Conservation (phyloP, 2,329 filamentous ascomycete genomes). For the Fusarium phyllophilum region DNA sequence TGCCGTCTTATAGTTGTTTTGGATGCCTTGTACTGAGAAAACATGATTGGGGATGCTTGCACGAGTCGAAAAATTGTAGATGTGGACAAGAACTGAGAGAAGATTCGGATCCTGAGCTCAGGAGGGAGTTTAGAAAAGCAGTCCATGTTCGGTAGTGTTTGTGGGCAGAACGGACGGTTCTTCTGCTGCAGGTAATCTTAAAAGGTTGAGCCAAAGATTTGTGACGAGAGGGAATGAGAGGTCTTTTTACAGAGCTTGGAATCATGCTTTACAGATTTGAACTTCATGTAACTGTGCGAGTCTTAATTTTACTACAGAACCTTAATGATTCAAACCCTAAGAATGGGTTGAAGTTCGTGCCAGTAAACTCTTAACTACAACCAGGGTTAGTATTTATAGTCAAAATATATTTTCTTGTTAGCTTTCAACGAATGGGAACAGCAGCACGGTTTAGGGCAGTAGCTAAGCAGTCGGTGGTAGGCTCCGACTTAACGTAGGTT, state of each 20-base stretch:
- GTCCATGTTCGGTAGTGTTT: neutral
- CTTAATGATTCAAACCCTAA: neutral
- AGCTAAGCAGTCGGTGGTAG: neutral
- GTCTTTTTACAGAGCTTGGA: neutral
- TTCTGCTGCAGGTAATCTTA: neutral
- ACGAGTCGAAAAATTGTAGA: neutral
- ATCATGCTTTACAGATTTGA: neutral
- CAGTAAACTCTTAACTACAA: neutral
- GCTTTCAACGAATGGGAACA: neutral
- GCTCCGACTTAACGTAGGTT: rapidly evolving
- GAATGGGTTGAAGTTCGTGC: neutral
- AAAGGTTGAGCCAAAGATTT: too few relatives aligned
- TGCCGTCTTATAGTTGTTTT: neutral
- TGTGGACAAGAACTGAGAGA: neutral
- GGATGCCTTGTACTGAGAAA: neutral
- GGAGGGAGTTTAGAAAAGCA: neutral
- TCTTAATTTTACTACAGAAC: neutral
- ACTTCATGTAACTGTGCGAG: neutral
- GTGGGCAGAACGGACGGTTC: neutral
- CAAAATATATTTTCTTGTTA: neutral
- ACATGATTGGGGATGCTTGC: neutral
- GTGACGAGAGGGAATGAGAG: neutral
- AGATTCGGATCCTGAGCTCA: neutral
- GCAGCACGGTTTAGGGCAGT: rapidly evolving
- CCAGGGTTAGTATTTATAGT: too few relatives aligned